Base-by-base conservation (phyloP, 768 basidiomycete genomes). In the Tylopilus balloui region DNA sequence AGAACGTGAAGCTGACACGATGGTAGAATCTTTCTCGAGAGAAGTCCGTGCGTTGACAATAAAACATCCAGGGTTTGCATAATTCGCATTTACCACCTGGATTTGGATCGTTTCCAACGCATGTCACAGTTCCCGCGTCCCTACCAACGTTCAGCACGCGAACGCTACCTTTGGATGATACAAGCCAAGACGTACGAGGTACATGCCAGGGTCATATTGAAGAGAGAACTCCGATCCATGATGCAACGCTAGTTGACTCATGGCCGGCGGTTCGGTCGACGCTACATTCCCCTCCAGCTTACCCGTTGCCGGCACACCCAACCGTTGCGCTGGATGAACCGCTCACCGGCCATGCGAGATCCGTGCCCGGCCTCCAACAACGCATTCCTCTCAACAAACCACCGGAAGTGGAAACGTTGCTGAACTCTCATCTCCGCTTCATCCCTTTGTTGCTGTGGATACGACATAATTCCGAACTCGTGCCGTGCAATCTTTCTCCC, bases 391-490 rank as follows among this genome's bases (percentile, higher is more conserved):
- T 45, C 19, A 42, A 45, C 21, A 63, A 74, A 43, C 78, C 78
- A 2, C 58, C 63, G 6, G 79, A 80, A 52, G 55, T 78, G 6
- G 62, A 69, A 42, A 68, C 67, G 0, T 54, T 81, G 3, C 45
- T 73, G n/a, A 68, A 77, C 29, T 69, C 73, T 5, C 74, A 72
- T 28, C 45, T 68, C 4, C 60, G 61, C 8, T 60, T 57, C 28
- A 62, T 64, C 5, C 79, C 79, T 9, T 44, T 80, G 10, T 64
- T 73, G 4, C 36, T 75, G 21, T 69, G 80, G 53, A 60, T 69
- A 8, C 69, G 76, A 1, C 66, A 52, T 3, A 50, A 56, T n/a
- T 65, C 64, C 14, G 44, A 69, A 6, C 63, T 67, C 9, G 46
- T 68, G n/a, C 48, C 56, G 0, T 40, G 34, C 6, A 42, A 31